Percentiles rank a stretch among this genome's conserved stretches.
phyloP scores from a whole-genome alignment of 345 rosid genomes.

The Dovyalis caffra region DNA sequence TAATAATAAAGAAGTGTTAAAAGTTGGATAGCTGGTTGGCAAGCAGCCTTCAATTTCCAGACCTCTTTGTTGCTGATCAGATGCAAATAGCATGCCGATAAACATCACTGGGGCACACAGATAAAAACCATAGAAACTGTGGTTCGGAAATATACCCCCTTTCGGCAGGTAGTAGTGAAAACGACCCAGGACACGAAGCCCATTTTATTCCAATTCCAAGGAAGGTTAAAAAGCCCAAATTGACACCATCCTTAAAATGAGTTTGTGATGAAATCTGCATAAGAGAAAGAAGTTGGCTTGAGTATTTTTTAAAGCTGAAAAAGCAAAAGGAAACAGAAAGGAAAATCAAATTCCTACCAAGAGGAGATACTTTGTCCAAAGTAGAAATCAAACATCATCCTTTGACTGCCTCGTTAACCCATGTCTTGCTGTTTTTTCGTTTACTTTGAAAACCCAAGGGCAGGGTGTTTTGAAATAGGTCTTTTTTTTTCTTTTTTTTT shows the following conservation, averaged over 20 bases:
- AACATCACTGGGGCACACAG: too few species aligned
- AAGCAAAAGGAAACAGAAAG: constrained; percentile 28
- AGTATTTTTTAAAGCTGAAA: constrained; percentile 35
- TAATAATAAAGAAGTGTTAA: too few species aligned
- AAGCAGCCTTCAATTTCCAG: too few species aligned
- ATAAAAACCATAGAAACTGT: too few species aligned
- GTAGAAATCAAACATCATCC: constrained; percentile 37
- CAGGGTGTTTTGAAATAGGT: neutral
- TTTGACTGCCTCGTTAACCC: constrained; percentile 36
- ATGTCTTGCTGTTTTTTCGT: constrained; percentile 3
- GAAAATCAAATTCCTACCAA: constrained; percentile 12
- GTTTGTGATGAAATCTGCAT: neutral
- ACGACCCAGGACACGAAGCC: neutral
- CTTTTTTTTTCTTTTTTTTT: too few species aligned
- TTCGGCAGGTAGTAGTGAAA: too few species aligned
- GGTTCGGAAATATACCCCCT: too few species aligned
- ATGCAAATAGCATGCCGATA: too few species aligned
- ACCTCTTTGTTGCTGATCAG: too few species aligned
- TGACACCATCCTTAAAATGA: neutral
- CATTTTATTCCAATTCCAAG: neutral
- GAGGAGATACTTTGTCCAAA: constrained; percentile 40
- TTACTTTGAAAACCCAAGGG: neutral
- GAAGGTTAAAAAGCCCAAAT: neutral
- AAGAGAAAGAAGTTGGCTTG: neutral
- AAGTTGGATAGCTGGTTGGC: too few species aligned